Evolutionary conservation across 2,329 filamentous ascomycete genomes (phyloP), one percentile per base, ranked within the genome.

Genomic region (Exophiala calicioides): DNA sequence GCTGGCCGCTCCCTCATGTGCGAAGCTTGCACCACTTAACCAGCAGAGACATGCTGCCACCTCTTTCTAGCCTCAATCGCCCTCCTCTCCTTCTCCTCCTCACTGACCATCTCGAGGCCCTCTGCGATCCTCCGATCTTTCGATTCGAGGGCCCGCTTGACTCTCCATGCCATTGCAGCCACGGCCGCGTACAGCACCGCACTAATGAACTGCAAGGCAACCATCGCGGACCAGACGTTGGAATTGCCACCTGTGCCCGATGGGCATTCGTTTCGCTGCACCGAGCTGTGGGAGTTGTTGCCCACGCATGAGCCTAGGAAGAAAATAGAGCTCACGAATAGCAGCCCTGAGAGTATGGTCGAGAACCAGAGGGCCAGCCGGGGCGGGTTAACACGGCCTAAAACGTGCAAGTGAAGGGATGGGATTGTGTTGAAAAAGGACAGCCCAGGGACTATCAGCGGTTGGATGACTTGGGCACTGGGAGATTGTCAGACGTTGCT

Each of bases 341-440:
- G 55, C 19, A 51, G 13, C 5, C 52, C 26, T 2, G 46, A 44
- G 4, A 58, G 40, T 9, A 47, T 42, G 2, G 37, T 20, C 8
- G 47, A 53, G 45, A 58, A 58, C 39, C 41, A 50, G 2, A 59
- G 30, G 3, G 56, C 56, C 21, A 59, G 32, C n/a, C 48, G 44
- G 8, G 56, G 56, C 8, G 52, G 44, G 29, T 58, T 58, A 23
- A 42, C 40, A 6, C 55, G 52, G 4, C 55, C 56, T 23, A 59
- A 46, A 4, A 58, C 50, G 33, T 57, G 55, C 18, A 59, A 32
- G 34, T 59, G 56, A 12, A 55, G 47, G 6, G 47, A 52, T 1
- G 56, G 55, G 21, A 59, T 54, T 10, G 56, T 48, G 39, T 59
- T 59, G 52, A 59, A 59, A 44, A 59, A 57, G 18, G 49, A 48